These are phyloP conservation scores for Caulochytrium protostelioides DNA, from an alignment of 371 early-diverging fungal genomes.

Conservation along the genomic window DNA sequence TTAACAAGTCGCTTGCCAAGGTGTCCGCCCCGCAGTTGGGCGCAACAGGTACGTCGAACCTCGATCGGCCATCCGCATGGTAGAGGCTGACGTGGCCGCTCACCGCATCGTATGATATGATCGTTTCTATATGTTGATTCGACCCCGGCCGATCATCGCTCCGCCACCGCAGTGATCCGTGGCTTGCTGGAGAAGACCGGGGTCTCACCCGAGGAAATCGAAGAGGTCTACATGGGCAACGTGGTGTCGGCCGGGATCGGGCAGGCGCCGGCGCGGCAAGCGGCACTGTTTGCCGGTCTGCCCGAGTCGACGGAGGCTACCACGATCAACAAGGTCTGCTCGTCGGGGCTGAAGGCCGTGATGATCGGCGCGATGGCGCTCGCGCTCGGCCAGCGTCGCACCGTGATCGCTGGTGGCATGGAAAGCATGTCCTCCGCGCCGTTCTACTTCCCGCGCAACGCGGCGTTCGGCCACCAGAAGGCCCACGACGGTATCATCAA, in stretches of 20 bases:
- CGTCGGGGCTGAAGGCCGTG: constrained; percentile 85
- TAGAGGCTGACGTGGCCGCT: too few species aligned
- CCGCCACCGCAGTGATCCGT: too few species aligned
- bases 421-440: constrained; percentile 95
- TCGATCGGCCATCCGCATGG: too few species aligned
- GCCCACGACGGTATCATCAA: constrained; percentile 66
- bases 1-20: constrained; percentile 69
- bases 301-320: constrained; percentile 52
- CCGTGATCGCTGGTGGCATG: constrained; percentile 78
- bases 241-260: constrained; percentile 62
- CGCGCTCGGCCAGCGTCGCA: constrained; percentile 44
- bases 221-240: constrained; percentile 80
- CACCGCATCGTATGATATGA: too few species aligned
- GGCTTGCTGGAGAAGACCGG: too few species aligned
- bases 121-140: too few species aligned
- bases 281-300: constrained; percentile 70
- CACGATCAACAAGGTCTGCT: constrained; percentile 95
- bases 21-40: constrained; percentile 75
- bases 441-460: constrained; percentile 47
- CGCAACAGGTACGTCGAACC: too few species aligned
- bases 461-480: constrained; percentile 60
- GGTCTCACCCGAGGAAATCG: constrained; percentile 45
- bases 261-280: constrained; percentile 92
- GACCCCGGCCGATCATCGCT: too few species aligned
- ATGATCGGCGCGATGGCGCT: constrained; percentile 66